Evolutionary conservation across 495 filamentous ascomycete genomes (phyloP).

Genomic region (Staphylotrichum longicolle): DNA sequence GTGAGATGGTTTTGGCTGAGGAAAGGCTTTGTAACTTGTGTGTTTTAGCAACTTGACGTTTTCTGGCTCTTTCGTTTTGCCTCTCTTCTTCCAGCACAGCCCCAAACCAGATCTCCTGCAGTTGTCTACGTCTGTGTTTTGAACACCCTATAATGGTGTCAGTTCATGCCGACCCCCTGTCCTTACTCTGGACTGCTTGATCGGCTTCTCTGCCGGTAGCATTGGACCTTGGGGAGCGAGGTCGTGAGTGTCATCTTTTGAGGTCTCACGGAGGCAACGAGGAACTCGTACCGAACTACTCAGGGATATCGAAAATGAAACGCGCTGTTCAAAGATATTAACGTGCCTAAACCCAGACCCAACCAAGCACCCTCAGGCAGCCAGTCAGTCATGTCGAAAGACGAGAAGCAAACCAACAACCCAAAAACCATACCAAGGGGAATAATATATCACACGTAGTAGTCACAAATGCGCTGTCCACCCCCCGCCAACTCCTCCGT

Average conservation of each 20-base stretch:
- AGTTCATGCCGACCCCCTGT: too few relatives aligned
- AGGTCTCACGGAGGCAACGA: too few relatives aligned
- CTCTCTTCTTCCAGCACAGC: not conserved
- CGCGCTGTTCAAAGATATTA: conserved; percentile 14
- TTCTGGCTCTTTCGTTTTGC: not conserved
- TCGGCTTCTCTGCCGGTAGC: too few relatives aligned
- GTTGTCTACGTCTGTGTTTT: not conserved
- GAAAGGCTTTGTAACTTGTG: not conserved
- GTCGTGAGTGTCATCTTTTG: too few relatives aligned
- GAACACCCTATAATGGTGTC: too few relatives aligned
- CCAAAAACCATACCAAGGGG: conserved; percentile 7
- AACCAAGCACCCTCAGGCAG: conserved; percentile 2
- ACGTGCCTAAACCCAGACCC: not conserved
- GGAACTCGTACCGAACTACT: too few relatives aligned
- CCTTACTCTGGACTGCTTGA: too few relatives aligned
- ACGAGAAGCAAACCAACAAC: conserved; percentile 1
- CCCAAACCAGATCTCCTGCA: not conserved
- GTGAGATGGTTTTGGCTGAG: not conserved
- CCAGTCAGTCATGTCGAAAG: not conserved
- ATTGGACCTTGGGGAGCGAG: too few relatives aligned
- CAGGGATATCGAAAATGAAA: not conserved
- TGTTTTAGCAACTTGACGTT: not conserved
- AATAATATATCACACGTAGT: conserved; percentile 19
- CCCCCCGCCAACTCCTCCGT: not conserved
- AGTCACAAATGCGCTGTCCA: conserved; percentile 8